Conservation (phyloP, 1,284 basidiomycete genomes). For the Microbotryomycetes sp. region DNA sequence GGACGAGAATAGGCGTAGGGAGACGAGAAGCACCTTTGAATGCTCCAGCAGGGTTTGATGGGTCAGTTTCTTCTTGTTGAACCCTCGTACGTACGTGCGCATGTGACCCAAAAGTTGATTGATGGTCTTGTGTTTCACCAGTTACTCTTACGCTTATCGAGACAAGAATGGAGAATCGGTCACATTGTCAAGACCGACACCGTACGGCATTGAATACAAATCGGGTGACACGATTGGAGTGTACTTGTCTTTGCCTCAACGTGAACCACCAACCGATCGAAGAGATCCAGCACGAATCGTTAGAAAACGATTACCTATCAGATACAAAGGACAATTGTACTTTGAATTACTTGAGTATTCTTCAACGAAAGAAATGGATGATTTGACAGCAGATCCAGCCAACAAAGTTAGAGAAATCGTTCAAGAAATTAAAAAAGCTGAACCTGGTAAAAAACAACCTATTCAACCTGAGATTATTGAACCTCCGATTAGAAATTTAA, state of each 20-base stretch:
- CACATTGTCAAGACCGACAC: conserved; percentile 67
- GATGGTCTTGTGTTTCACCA: conserved; percentile 1
- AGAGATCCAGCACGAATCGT: conserved; percentile 57
- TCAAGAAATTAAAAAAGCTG: conserved; percentile 48
- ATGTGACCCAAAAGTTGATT: background rate
- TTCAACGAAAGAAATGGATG: conserved; percentile 87
- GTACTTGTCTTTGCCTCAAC: conserved; percentile 77
- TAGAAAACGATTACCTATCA: conserved; percentile 83
- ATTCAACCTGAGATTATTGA: conserved; percentile 17
- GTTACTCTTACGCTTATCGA: conserved; percentile 80
- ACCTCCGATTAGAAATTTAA: conserved; percentile 58
- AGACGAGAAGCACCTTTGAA: conserved; percentile 86
- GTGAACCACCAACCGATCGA: conserved; percentile 52
- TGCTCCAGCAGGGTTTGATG: conserved; percentile 86
- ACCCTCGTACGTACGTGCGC: too few species aligned
- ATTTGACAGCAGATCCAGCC: conserved; percentile 45
- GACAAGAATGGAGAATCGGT: conserved; percentile 91
- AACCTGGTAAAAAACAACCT: conserved; percentile 41
- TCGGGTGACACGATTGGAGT: conserved; percentile 88
- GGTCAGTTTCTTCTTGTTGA: conserved; percentile 35
- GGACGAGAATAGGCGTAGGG: conserved; percentile 81
- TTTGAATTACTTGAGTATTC: conserved; percentile 92
- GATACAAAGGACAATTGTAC: conserved; percentile 92
- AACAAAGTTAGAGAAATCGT: conserved; percentile 28
- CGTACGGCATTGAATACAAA: conserved; percentile 67